Evolutionary conservation across 441 rosid species (phyloP).

Genomic region (Syzygium malaccense): DNA sequence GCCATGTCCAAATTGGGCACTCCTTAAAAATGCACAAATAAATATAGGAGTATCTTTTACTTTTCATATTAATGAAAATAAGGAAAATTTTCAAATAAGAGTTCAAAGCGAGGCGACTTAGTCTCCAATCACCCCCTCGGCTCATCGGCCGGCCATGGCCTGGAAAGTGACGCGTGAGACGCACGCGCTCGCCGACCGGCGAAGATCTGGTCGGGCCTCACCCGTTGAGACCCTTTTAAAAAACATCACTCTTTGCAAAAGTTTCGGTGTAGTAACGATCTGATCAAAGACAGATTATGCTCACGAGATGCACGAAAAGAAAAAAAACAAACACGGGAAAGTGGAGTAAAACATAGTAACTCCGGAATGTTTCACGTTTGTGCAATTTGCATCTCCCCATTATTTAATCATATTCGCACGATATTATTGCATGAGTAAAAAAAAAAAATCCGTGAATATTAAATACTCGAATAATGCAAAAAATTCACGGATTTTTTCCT

Average conservation of each 20-base stretch:
- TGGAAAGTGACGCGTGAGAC: accelerated
- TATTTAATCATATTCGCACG: not conserved
- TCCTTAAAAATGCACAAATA: not conserved
- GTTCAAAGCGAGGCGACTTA: not conserved
- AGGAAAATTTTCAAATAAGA: not conserved
- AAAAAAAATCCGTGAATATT: not conserved
- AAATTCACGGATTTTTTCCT: not conserved
- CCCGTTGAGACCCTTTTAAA: no score
- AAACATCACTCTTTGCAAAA: no score
- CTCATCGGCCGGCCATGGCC: accelerated
- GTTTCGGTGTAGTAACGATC: no score
- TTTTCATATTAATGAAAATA: not conserved
- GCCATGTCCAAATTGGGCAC: not conserved
- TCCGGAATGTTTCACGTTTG: not conserved
- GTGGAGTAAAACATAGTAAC: no score
- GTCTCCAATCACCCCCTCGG: accelerated
- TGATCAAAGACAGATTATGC: no score
- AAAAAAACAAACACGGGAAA: no score
- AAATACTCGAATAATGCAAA: not conserved
- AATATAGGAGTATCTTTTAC: accelerated
- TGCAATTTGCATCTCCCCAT: not conserved
- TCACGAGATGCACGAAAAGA: no score
- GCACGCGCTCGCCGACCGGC: accelerated
- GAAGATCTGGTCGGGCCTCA: not conserved
- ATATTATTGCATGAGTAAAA: not conserved